Conservation (phyloP, 2,329 filamentous ascomycete species). For the Cadophora gregata region DNA sequence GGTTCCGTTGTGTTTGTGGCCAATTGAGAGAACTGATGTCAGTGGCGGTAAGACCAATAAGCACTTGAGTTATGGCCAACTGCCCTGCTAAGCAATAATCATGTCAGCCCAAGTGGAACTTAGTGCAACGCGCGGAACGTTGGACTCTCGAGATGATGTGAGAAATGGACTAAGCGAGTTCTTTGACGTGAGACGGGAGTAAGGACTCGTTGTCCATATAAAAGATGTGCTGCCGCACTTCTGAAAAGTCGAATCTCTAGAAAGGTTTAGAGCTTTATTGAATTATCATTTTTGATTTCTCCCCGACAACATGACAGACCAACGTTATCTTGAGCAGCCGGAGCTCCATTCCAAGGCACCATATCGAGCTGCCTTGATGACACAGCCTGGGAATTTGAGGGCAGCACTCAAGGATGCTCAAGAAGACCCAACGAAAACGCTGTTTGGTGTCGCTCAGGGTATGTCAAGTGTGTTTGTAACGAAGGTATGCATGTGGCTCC, state of each 20-base stretch:
- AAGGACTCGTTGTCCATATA: not conserved
- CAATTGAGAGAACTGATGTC: not conserved
- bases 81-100: not conserved
- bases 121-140: not conserved
- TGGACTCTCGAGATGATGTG: slow-evolving; percentile 7
- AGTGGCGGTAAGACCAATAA: not conserved
- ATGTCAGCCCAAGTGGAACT: slow-evolving; percentile 2
- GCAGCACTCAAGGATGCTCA: slow-evolving; percentile 13
- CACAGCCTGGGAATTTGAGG: slow-evolving; percentile 15
- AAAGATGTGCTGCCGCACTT: not conserved
- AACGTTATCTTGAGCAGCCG: slow-evolving; percentile 13
- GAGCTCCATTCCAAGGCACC: slow-evolving; percentile 18
- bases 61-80: not conserved
- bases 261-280: not conserved
- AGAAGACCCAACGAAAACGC: slow-evolving; percentile 1
- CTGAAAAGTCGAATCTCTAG: too few species aligned
- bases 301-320: slow-evolving; percentile 14
- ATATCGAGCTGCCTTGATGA: slow-evolving; percentile 16
- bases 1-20: not conserved
- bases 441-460: slow-evolving; percentile 18
- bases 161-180: not conserved
- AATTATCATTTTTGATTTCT: not conserved
- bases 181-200: slow-evolving; percentile 1
- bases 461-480: slow-evolving; percentile 18
- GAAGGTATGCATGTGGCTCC: not conserved